Evolutionary conservation across 2,329 filamentous ascomycete species (phyloP).

Genomic region (Apiospora saccharicola): DNA sequence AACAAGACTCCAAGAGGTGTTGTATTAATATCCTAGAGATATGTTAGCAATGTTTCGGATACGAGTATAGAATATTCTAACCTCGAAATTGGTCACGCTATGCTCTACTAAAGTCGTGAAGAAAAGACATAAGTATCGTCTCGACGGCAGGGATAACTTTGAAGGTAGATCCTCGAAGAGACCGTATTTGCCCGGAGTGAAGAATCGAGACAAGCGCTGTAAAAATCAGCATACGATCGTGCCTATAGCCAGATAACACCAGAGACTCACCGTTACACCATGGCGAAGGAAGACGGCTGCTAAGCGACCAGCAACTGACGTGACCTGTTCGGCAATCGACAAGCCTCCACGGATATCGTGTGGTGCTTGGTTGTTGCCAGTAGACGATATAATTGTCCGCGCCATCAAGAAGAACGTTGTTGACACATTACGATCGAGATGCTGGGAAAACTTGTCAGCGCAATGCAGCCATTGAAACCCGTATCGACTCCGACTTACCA

Average conservation of each 20-base stretch:
- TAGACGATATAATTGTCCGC: conserved; percentile 44
- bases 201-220: conserved; percentile 47
- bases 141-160: conserved; percentile 49
- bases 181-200: conserved; percentile 48
- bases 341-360: neutral
- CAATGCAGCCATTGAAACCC: neutral
- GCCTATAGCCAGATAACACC: neutral
- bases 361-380: conserved; percentile 27
- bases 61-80: conserved; percentile 30
- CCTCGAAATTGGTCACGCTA: conserved; percentile 54
- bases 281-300: conserved; percentile 54
- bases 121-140: conserved; percentile 60
- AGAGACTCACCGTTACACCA: conserved; percentile 48
- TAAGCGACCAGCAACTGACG: conserved; percentile 55
- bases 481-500: conserved; percentile 40
- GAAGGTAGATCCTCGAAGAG: conserved; percentile 55
- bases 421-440: conserved; percentile 59
- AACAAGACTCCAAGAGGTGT: conserved; percentile 61
- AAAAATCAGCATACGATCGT: neutral
- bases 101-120: conserved; percentile 57
- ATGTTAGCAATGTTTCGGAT: conserved; percentile 19
- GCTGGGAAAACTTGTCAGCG: conserved; percentile 32
- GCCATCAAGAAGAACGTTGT: conserved; percentile 57
- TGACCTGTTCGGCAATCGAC: conserved; percentile 48
- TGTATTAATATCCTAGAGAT: conserved; percentile 48